These are phyloP conservation scores for Cyclotella atomus DNA, from an alignment of 108 stramenopile species.

Conservation along the genomic window DNA sequence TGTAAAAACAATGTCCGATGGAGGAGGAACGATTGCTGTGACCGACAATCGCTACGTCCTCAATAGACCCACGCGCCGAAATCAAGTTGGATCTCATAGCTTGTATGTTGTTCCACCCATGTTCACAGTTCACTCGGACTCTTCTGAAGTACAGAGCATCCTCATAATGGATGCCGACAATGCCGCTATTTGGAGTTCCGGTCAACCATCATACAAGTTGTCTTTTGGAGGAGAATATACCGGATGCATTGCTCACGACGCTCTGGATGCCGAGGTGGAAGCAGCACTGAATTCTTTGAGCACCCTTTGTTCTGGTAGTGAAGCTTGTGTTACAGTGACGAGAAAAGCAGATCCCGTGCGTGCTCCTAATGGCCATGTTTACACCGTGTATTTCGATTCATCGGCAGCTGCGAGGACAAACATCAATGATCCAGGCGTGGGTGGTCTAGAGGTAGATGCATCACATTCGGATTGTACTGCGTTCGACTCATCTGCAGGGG, in stretches of 20 bases:
- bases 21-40: constrained; percentile 39
- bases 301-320: constrained; percentile 25
- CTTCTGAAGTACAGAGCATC: constrained; percentile 45
- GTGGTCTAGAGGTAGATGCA: constrained; percentile 33
- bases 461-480: constrained; percentile 40
- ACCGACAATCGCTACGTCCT: constrained; percentile 37
- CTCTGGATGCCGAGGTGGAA: constrained; percentile 61
- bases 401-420: constrained; percentile 28
- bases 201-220: constrained; percentile 42
- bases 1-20: constrained; percentile 40
- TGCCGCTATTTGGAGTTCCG: constrained; percentile 38
- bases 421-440: constrained; percentile 25
- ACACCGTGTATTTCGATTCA: constrained; percentile 67
- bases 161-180: constrained; percentile 45
- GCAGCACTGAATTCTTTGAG: constrained; percentile 38
- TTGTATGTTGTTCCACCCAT: constrained; percentile 49
- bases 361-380: constrained; percentile 78
- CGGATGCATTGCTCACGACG: constrained; percentile 53
- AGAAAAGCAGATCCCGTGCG: constrained; percentile 44
- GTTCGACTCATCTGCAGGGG: constrained; percentile 35
- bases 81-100: constrained; percentile 20
- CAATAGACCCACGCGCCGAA: constrained; percentile 19
- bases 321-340: constrained; percentile 62
- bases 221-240: constrained; percentile 49
- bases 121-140: constrained; percentile 35